Base-by-base conservation (phyloP, 352 stramenopile species). In the Peronospora farinosa region DNA sequence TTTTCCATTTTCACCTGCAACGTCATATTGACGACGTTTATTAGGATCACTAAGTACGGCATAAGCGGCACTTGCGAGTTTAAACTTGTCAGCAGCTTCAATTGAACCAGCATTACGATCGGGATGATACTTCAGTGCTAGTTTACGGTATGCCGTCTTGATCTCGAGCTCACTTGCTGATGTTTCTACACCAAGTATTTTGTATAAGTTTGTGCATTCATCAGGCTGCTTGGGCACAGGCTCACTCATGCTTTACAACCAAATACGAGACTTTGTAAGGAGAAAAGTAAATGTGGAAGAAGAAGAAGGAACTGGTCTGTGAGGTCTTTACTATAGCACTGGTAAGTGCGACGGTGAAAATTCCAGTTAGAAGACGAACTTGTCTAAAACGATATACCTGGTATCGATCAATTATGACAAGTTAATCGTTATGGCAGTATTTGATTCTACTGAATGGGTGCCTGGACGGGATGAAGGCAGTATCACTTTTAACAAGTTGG, bases 41-140 rank as follows among this genome's bases (percentile, higher is more conserved):
- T 94, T 92, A 16, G 81, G 78, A 64, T 94, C 80, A 48, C 78
- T 89, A 39, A 94, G 72, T 45, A 94, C 68, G 23, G 81, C 77
- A 61, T 94, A 94, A n/a, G 83, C 83, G 25, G 78, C 86, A 33
- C 77, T 87, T 16, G 89, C 80, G 42, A 80, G 66, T 57, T 94
- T 94, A 60, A 94, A 94, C 57, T 88, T 78, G 43, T 94, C 79
- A 19, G 72, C 75, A 7, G 83, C 83, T 16, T 90, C 83, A 35
- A 67, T 63, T 16, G 75, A 86, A 54, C 84, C 84, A 17, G 75
- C 76, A 42, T 95, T 93, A 53, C 84, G 81, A 58, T 96, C 86
- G 15, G 86, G 86, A 52, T 96, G 86, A 57, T 88, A 90, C 65
- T 95, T 93, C 59, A 94, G 79, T 51, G 83, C 84, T 36, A 95